Base-by-base conservation (phyloP, 768 basidiomycete genomes). In the Tubosaeta sp. region DNA sequence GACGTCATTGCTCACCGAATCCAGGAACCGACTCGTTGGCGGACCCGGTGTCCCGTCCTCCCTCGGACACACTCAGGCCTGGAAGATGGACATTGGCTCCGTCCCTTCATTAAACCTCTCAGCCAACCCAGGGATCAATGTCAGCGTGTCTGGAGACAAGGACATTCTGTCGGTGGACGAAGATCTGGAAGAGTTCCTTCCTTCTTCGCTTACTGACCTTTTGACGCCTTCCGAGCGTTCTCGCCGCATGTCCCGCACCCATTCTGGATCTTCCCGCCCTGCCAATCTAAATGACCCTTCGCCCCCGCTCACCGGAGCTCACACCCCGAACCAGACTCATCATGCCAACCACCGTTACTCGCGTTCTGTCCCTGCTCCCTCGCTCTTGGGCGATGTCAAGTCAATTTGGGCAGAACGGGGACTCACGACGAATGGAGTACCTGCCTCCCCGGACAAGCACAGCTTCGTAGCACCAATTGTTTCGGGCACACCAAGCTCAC, bases 141-240 rank as follows among this genome's bases (percentile, higher is more conserved):
- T 62, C 25, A 59, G 50, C 42, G 11, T 66, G 19, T 54, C 78
- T 71, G 57, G 43, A 41, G 79, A 80, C 0, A 78, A 77, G 7
- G 84, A 84, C 17, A 22, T 45, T 7, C 35, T 59, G 12, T 37
- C 46, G 5, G 38, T 45, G 26, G 88, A 87, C 45, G 91, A 84
- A 42, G 90, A 94, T 58, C 64, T 91, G 44, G 91, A 93, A 63
- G 94, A 93, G 51, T 89, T 97, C 66, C 67, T 98, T 29, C 95
- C 95, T 0, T 85, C 88, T 50, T 90, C 86, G 5, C 73, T 98
- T 43, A 91, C 84, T 26, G 95, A 97, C 54, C 76, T 98, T 7
- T 74, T 98, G 43, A 95, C 94, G 0, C 90, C 91, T 0, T 87
- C 86, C 59, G 95, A 97, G 71, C 79, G 86, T 57, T 86, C 81